These are phyloP conservation scores for Eleusine coracana DNA, from an alignment of 176 grass and related monocot species.

Conservation along the genomic window DNA sequence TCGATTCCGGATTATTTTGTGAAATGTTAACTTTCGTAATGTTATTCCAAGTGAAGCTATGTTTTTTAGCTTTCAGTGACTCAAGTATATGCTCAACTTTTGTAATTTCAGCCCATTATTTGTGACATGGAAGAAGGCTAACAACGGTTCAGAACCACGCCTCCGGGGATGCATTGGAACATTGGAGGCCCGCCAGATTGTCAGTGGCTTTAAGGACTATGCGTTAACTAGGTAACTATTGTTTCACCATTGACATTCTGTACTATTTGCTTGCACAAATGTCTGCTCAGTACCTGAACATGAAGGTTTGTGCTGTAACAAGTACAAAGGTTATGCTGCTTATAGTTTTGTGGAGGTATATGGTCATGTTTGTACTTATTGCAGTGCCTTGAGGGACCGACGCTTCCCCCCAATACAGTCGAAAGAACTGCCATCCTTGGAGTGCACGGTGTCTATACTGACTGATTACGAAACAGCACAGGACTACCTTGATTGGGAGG, in stretches of 20 bases:
- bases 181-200: constrained; percentile 79
- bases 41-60: background rate
- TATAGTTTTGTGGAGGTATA: background rate
- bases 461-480: constrained; percentile 79
- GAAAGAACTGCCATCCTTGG: constrained; percentile 86
- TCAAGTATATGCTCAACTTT: constrained; percentile 17
- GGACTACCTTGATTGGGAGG: constrained; percentile 97
- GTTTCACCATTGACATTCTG: constrained; percentile 17
- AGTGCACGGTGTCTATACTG: constrained; percentile 94
- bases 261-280: background rate
- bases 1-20: background rate
- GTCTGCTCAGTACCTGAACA: background rate
- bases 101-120: constrained; percentile 87
- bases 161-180: constrained; percentile 97
- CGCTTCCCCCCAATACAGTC: constrained; percentile 88
- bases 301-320: background rate
- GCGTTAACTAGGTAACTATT: constrained; percentile 79
- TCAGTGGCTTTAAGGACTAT: constrained; percentile 89
- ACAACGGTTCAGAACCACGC: constrained; percentile 86
- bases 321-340: background rate
- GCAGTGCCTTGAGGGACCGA: constrained; percentile 87
- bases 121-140: constrained; percentile 98
- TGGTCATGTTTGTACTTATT: constrained; percentile 17
- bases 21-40: background rate
- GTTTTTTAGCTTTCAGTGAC: background rate